Base-by-base conservation (phyloP, 306 rosid species). In the Pyrus communis region DNA sequence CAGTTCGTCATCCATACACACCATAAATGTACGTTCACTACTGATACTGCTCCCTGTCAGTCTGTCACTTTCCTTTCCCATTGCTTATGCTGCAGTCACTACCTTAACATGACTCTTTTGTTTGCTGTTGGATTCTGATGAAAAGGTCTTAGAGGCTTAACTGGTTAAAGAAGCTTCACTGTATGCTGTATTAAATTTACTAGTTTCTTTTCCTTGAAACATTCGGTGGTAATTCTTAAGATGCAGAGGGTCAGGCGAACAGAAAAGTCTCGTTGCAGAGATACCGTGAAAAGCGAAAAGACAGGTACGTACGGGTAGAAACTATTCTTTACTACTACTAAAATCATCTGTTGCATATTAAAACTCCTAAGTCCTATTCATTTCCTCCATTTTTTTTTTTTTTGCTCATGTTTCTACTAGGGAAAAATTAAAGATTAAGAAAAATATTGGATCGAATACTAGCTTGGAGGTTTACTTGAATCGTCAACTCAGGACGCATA, bases 241-340 rank as follows among this genome's bases (percentile, higher is more conserved):
- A 89, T 88, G 87, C 85, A 84, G 98, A 96, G 79, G 97, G 98
- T 69, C 97, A 87, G 81, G 93, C 88, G 42, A 91, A 87, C 89
- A 84, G 99, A 77, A 71, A 89, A 87, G 84, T 85, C 75, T 92
- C 90, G 5, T 55, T 96, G 86, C 93, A 96, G 85, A 93, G 98
- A 78, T 96, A 92, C 81, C 90, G 3, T 65, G 98, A 92, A 82
- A 96, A 96, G 91, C 85, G 91, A 73, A 96, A 89, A 79, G 98
- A 92, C 90, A 96, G 99, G 99, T 96, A 76, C 31, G 77, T 75
- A 46, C 30, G 65, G 61, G 40, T 71, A 43, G 64, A 71, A 58
- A 70, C 65, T 17, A 12, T 38, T 25, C 3, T 28, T 81, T 70
- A 12, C 30, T 10, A 15, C 80, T 76, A 74, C 59, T 62, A 30